Evolutionary conservation across 208 protist species (phyloP).

Genomic region (Wallacemonas sp.): DNA sequence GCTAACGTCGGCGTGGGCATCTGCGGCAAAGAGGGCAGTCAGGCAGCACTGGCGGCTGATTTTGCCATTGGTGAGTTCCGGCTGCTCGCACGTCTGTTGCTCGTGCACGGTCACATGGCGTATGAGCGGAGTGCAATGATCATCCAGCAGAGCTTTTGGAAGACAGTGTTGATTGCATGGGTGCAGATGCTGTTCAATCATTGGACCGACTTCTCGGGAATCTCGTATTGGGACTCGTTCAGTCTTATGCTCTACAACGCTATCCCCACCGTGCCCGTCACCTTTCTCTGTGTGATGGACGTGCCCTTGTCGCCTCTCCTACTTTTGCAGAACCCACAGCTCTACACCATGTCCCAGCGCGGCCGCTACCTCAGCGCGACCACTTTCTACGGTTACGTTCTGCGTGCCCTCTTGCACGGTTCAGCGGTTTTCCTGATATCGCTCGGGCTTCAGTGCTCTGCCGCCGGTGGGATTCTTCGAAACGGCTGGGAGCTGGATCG

Average conservation of each 20-base stretch:
- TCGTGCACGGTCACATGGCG: conserved; percentile 93
- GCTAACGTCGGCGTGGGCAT: conserved; percentile 91
- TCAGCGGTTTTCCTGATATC: conserved; percentile 69
- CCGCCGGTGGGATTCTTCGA: conserved; percentile 25
- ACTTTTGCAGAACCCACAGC: conserved; percentile 48
- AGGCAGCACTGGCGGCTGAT: conserved; percentile 89
- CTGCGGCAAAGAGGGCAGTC: conserved; percentile 83
- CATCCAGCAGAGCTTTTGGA: conserved; percentile 97
- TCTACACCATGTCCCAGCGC: conserved; percentile 70
- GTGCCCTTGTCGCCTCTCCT: conserved; percentile 57
- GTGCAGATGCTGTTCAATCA: conserved; percentile 92
- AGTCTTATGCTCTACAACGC: conserved; percentile 88
- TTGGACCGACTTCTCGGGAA: conserved; percentile 72
- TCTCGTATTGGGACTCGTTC: conserved; percentile 90
- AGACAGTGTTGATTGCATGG: conserved; percentile 92
- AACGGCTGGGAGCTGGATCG: conserved; percentile 44
- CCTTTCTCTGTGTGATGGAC: conserved; percentile 87
- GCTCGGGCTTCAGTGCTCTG: conserved; percentile 23
- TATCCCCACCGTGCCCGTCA: conserved; percentile 78
- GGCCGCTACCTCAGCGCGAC: conserved; percentile 60
- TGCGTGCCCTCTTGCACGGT: conserved; percentile 71
- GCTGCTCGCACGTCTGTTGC: conserved; percentile 86
- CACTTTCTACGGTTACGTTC: conserved; percentile 82
- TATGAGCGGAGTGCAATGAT: conserved; percentile 90
- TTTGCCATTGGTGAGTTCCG: conserved; percentile 91